Evolutionary conservation across 495 filamentous ascomycete genomes (phyloP).

Genomic region (Penicillium flavigenum): DNA sequence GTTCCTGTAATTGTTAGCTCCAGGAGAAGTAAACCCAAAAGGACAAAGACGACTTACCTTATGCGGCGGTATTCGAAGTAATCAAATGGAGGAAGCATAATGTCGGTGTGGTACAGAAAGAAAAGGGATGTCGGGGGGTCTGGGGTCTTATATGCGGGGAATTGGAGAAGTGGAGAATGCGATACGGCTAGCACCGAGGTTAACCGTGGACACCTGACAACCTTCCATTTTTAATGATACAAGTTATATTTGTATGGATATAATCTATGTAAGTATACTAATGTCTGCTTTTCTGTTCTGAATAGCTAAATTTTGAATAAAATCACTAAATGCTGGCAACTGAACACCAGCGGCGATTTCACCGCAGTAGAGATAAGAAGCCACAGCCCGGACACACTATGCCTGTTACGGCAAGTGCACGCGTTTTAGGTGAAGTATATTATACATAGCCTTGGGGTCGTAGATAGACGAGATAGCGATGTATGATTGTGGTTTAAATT

Average conservation of each 20-base stretch:
- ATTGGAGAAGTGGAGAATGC: conserved; percentile 22
- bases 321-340: background rate
- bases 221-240: background rate
- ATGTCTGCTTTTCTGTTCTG: background rate
- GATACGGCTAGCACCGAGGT: conserved; percentile 13
- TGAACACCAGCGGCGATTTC: background rate
- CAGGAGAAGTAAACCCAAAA: background rate
- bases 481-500: background rate
- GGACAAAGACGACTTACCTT: conserved; percentile 39
- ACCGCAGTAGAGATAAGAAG: background rate
- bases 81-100: conserved; percentile 59
- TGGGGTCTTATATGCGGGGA: conserved; percentile 33
- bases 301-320: background rate
- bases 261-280: background rate
- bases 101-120: conserved; percentile 13
- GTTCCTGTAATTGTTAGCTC: conserved; percentile 51
- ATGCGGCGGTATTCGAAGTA: conserved; percentile 56
- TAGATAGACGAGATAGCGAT: background rate
- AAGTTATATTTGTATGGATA: background rate
- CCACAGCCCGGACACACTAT: background rate
- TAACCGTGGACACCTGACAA: conserved; percentile 15
- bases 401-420: conserved; percentile 2
- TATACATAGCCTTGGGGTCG: background rate
- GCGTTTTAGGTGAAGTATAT: conserved; percentile 6
- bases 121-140: conserved; percentile 18